A percentile compares a stretch with the other conserved stretches of the same genome.
phyloP scores from a whole-genome alignment of 768 basidiomycete species.

The Boletus pseudo-olivaceus region DNA sequence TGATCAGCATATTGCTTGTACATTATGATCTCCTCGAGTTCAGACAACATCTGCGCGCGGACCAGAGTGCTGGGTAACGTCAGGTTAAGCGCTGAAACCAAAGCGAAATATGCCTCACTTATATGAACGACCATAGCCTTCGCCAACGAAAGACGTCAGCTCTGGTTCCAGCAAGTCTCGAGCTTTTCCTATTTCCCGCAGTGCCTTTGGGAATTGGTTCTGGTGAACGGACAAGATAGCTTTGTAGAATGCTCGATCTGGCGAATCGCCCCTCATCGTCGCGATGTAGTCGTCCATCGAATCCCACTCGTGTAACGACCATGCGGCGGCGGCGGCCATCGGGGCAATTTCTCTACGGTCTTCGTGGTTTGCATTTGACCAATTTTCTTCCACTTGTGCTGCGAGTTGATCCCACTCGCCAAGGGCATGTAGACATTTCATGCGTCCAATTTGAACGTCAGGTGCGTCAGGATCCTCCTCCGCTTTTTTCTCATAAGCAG shows the following conservation, averaged over 20 bases:
- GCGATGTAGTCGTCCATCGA: constrained; percentile 96
- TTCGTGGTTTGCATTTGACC: constrained; percentile 79
- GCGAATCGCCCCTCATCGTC: constrained; percentile 89
- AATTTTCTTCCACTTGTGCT: constrained; percentile 80
- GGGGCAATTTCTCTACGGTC: constrained; percentile 91
- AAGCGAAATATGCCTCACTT: constrained; percentile 55
- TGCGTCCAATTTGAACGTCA: constrained; percentile 81
- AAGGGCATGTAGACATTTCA: constrained; percentile 94
- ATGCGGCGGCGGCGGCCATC: constrained; percentile 94
- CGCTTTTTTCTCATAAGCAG: constrained; percentile 77
- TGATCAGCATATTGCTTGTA: constrained; percentile 96
- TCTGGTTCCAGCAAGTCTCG: constrained; percentile 91
- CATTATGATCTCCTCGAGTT: constrained; percentile 94
- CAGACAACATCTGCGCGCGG: constrained; percentile 96
- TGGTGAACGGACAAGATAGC: constrained; percentile 96
- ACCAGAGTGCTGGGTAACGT: constrained; percentile 73
- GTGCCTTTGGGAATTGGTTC: constrained; percentile 90
- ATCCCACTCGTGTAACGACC: constrained; percentile 97
- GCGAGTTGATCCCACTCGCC: constrained; percentile 97
- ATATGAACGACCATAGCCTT: constrained; percentile 96
- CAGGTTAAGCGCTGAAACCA: constrained; percentile 7
- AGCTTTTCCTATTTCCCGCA: constrained; percentile 86
- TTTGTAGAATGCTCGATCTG: constrained; percentile 93
- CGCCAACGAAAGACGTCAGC: constrained; percentile 85
- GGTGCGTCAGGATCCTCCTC: constrained; percentile 71